Conservation (phyloP, 192 early-diverging fungal species). For the Phlyctochytrium planicorne region DNA sequence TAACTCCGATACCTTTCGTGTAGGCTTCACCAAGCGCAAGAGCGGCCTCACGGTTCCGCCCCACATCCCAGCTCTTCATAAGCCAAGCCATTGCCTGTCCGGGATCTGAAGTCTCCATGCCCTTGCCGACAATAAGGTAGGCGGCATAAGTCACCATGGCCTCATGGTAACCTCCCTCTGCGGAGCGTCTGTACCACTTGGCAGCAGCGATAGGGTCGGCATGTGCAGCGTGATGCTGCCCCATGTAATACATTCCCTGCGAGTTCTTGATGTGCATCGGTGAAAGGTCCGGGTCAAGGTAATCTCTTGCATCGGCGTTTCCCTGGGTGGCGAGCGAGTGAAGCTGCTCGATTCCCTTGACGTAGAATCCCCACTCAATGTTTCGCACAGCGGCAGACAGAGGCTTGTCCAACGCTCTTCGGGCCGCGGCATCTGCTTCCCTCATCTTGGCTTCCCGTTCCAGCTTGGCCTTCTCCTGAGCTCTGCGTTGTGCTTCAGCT, state of each 20-base stretch:
- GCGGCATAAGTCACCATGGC: conserved; percentile 27
- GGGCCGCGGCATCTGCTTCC: conserved; percentile 5
- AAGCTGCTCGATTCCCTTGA: conserved; percentile 17
- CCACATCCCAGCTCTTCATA: conserved; percentile 30
- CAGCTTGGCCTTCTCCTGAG: conserved; percentile 4
- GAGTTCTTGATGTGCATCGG: conserved; percentile 7
- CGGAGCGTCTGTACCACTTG: conserved; percentile 29
- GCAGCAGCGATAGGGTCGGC: conserved; percentile 26
- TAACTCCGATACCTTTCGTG: conserved; percentile 27
- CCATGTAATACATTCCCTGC: conserved; percentile 24
- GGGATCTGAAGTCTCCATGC: conserved; percentile 21
- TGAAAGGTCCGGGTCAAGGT: conserved; percentile 22
- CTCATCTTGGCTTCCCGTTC: not conserved
- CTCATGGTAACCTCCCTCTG: conserved; percentile 29
- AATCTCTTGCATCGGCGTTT: conserved; percentile 25
- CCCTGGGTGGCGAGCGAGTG: conserved; percentile 15
- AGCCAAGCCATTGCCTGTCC: conserved; percentile 29
- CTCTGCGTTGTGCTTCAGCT: conserved; percentile 6
- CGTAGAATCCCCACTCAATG: conserved; percentile 30
- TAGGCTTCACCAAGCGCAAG: conserved; percentile 30
- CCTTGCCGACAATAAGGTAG: conserved; percentile 30
- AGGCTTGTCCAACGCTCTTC: conserved; percentile 13
- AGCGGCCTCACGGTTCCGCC: conserved; percentile 26
- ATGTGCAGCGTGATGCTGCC: conserved; percentile 19
- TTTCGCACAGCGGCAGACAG: conserved; percentile 18